phyloP scores from a whole-genome alignment of 768 basidiomycete genomes.

The Postia placenta region DNA sequence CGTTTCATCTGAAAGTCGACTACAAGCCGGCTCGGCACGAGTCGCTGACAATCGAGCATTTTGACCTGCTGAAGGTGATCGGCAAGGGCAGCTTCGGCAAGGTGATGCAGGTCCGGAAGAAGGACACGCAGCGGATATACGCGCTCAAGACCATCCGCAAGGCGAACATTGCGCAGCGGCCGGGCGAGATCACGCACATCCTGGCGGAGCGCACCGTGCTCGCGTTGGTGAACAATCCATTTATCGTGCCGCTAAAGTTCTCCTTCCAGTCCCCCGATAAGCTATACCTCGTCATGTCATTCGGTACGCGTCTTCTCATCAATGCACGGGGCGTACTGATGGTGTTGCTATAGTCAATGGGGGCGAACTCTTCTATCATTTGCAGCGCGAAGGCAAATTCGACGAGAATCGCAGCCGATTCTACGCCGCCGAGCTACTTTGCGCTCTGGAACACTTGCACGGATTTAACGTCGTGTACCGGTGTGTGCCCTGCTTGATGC shows the following conservation, averaged over 20 bases:
- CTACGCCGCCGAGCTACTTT: conserved; percentile 95
- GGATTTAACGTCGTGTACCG: conserved; percentile 98
- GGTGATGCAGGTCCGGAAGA: conserved; percentile 99
- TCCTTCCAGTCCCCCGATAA: conserved; percentile 98
- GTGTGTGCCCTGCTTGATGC: conserved; percentile 32
- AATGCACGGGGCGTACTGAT: not conserved
- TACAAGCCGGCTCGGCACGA: conserved; percentile 86
- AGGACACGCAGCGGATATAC: conserved; percentile 96
- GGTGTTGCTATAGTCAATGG: conserved; percentile 69
- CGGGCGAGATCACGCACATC: conserved; percentile 97
- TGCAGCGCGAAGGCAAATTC: conserved; percentile 95
- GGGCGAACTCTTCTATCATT: conserved; percentile 95
- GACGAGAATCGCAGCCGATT: conserved; percentile 90
- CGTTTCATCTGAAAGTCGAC: conserved; percentile 93
- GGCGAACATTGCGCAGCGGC: conserved; percentile 93
- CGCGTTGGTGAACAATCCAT: conserved; percentile 95
- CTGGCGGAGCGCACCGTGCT: conserved; percentile 95
- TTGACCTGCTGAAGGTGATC: conserved; percentile 96
- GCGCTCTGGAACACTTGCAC: conserved; percentile 93
- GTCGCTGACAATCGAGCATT: conserved; percentile 89
- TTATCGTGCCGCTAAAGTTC: conserved; percentile 98
- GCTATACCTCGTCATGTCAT: conserved; percentile 95
- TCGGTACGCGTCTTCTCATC: conserved; percentile 46
- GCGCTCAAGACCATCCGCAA: conserved; percentile 98
- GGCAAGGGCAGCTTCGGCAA: conserved; percentile 98